A percentile compares a stretch with the other conserved stretches of the same genome.
phyloP scores from a whole-genome alignment of 192 early-diverging fungal species.

The Rhizophagus clarus region DNA sequence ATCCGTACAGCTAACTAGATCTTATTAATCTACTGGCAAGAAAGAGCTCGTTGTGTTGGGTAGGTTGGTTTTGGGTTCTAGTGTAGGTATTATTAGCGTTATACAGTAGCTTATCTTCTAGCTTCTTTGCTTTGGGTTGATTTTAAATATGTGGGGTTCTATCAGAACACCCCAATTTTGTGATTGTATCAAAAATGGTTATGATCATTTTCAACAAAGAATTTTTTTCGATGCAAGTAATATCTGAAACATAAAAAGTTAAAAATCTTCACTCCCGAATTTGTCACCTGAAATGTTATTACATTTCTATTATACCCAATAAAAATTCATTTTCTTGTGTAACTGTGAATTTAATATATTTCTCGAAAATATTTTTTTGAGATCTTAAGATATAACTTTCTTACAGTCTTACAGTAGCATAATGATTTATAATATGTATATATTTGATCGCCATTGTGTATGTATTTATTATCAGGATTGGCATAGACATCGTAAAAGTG shows the following conservation, averaged over 20 bases:
- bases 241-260: background rate
- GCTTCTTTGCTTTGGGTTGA: background rate
- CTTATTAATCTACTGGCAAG: slow-evolving; percentile 16
- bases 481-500: slow-evolving; percentile 51
- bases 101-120: background rate
- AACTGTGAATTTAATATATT: background rate
- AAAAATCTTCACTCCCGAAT: background rate
- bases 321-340: background rate
- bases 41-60: slow-evolving; percentile 21
- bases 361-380: background rate
- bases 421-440: slow-evolving; percentile 85
- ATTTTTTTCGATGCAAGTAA: background rate
- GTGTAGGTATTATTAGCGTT: too few relatives aligned
- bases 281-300: too few relatives aligned
- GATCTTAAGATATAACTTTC: background rate
- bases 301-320: background rate
- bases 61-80: slow-evolving; percentile 1
- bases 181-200: background rate
- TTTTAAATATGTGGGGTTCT: background rate
- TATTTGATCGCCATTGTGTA: slow-evolving; percentile 92
- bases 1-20: slow-evolving; percentile 18
- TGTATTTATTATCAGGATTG: slow-evolving; percentile 88
- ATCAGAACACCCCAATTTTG: background rate
- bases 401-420: slow-evolving; percentile 11
- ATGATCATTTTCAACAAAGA: background rate